Evolutionary conservation across 2,329 filamentous ascomycete genomes (phyloP).

Genomic region (Epichloe baconii): DNA sequence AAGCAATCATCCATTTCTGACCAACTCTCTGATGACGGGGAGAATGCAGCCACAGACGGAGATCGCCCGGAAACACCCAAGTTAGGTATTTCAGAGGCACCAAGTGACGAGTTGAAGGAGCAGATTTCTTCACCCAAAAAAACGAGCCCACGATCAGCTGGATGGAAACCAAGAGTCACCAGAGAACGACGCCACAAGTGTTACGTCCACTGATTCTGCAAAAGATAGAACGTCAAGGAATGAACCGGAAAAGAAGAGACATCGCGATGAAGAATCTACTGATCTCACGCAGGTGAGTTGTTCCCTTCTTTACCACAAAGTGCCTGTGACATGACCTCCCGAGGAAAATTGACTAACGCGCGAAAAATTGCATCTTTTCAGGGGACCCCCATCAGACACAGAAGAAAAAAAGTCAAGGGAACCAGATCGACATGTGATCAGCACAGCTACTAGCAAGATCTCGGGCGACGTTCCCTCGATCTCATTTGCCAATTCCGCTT

Average conservation of each 20-base stretch:
- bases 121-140: conserved; percentile 48
- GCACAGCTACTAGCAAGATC: neutral
- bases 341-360: neutral
- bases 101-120: conserved; percentile 30
- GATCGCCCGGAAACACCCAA: conserved; percentile 22
- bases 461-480: conserved; percentile 36
- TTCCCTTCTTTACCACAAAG: neutral
- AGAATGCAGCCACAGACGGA: conserved; percentile 7
- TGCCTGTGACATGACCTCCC: neutral
- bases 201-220: conserved; percentile 29
- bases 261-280: conserved; percentile 36
- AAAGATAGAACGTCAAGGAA: conserved; percentile 31
- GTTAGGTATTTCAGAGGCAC: conserved; percentile 18
- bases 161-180: conserved; percentile 33
- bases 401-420: neutral
- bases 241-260: conserved; percentile 54
- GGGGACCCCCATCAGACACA: neutral
- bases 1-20: conserved; percentile 52
- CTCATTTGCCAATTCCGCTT: conserved; percentile 55
- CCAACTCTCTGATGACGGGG: conserved; percentile 3
- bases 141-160: conserved; percentile 46
- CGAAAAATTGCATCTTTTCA: neutral
- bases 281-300: conserved; percentile 21
- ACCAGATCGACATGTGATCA: neutral
- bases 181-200: conserved; percentile 30